These are phyloP conservation scores for Penicillium fuscoglaucum DNA, from an alignment of 2,329 filamentous ascomycete species.

Conservation along the genomic window DNA sequence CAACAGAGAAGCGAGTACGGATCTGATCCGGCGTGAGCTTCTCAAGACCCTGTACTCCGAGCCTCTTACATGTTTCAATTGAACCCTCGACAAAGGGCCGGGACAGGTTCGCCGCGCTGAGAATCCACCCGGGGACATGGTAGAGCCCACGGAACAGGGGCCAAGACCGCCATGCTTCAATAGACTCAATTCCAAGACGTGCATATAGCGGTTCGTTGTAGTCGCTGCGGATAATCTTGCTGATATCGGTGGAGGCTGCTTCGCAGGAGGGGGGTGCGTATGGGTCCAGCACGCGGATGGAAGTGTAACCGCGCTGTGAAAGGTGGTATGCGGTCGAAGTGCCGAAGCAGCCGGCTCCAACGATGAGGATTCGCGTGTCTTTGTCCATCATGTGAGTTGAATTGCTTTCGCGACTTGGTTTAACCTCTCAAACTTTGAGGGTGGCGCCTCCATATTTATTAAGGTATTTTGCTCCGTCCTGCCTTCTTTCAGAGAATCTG, in stretches of 20 bases:
- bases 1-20: constrained; percentile 13
- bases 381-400: constrained; percentile 3
- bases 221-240: constrained; percentile 24
- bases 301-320: constrained; percentile 10
- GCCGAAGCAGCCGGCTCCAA: constrained; percentile 15
- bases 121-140: constrained; percentile 20
- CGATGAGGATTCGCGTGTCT: constrained; percentile 9
- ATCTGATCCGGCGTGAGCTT: constrained; percentile 11
- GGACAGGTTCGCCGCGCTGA: constrained; percentile 20
- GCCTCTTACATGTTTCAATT: constrained; percentile 14
- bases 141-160: constrained; percentile 20
- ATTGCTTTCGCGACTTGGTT: background rate
- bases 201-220: constrained; percentile 26
- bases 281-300: constrained; percentile 11
- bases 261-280: constrained; percentile 17
- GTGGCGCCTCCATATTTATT: constrained; percentile 9
- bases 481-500: background rate
- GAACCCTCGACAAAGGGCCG: constrained; percentile 21
- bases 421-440: background rate
- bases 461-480: background rate
- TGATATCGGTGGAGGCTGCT: constrained; percentile 25
- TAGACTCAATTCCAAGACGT: constrained; percentile 20
- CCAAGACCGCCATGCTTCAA: constrained; percentile 12
- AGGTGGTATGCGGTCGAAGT: constrained; percentile 16
- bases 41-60: constrained; percentile 20